These are phyloP conservation scores for Diaporthe caulivora DNA, from an alignment of 2,329 filamentous ascomycete species.

Conservation along the genomic window DNA sequence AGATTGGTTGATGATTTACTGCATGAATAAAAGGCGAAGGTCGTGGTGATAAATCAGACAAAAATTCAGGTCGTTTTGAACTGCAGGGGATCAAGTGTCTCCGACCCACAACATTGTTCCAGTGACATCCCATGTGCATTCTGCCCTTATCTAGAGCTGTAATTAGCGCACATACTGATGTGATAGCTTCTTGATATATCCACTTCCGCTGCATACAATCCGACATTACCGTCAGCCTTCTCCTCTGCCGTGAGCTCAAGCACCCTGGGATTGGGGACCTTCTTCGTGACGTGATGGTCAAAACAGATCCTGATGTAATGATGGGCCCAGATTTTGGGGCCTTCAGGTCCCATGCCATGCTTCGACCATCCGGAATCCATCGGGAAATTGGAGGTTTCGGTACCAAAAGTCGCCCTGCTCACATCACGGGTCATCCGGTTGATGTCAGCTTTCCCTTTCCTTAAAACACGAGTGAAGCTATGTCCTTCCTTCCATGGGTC, in stretches of 20 bases:
- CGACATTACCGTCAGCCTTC: neutral
- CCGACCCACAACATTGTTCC: neutral
- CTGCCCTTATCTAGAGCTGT: neutral
- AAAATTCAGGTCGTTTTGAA: too few relatives aligned
- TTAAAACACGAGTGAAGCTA: neutral
- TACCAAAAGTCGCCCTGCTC: neutral
- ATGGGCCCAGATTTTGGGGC: neutral
- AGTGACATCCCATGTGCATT: neutral
- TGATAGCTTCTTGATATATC: neutral
- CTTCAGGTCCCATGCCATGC: neutral
- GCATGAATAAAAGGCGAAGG: too few relatives aligned
- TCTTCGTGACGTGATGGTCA: slow-evolving; percentile 1
- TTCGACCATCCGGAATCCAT: neutral
- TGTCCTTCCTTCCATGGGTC: neutral
- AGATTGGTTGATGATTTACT: too few relatives aligned
- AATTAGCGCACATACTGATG: neutral
- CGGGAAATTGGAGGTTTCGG: neutral
- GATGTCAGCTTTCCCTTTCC: slow-evolving; percentile 1
- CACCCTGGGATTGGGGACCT: neutral
- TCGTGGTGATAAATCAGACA: too few relatives aligned
- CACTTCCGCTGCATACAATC: neutral
- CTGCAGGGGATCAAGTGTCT: neutral
- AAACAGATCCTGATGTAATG: neutral
- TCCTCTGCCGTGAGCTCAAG: neutral
- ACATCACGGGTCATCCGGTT: neutral